A percentile compares a stretch with the other conserved stretches of the same genome.
These are phyloP conservation scores for Bothia castanella DNA, from an alignment of 1,284 basidiomycete genomes.

Conservation along the genomic window DNA sequence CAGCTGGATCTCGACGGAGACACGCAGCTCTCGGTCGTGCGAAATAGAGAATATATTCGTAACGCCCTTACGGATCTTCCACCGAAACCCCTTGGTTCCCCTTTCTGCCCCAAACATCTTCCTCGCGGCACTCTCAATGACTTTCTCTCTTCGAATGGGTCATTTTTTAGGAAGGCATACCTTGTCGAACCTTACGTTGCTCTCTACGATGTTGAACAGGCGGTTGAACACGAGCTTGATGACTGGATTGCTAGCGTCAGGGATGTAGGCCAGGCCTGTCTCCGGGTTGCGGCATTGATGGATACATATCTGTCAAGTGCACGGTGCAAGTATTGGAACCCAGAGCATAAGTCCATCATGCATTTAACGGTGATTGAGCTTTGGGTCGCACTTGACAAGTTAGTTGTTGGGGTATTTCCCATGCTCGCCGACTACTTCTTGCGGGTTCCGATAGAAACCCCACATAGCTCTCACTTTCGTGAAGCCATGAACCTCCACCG, in stretches of 20 bases:
- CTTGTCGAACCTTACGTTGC: conserved; percentile 18
- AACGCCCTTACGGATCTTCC: conserved; percentile 7
- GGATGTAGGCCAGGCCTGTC: conserved; percentile 14
- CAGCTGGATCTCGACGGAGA: conserved; percentile 29
- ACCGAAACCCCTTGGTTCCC: not conserved
- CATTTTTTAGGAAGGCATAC: conserved; percentile 19
- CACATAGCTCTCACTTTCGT: not conserved
- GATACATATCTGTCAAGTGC: not conserved
- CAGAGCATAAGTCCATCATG: conserved; percentile 22
- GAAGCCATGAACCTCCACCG: conserved; percentile 20
- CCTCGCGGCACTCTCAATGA: conserved; percentile 19
- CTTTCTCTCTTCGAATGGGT: conserved; percentile 19
- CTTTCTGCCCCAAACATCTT: conserved; percentile 16
- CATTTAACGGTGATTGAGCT: conserved; percentile 41
- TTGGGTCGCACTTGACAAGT: conserved; percentile 44
- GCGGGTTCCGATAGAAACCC: conserved; percentile 32
- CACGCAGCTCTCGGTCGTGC: conserved; percentile 28
- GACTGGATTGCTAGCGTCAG: conserved; percentile 28
- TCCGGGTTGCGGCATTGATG: not conserved
- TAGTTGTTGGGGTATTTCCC: conserved; percentile 32
- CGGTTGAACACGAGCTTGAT: conserved; percentile 30
- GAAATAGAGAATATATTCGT: conserved; percentile 28
- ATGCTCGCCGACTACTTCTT: conserved; percentile 45
- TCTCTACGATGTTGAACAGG: conserved; percentile 37
- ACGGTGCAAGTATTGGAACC: not conserved